phyloP scores from a whole-genome alignment of 2,329 filamentous ascomycete species.

The Aspergillus uvarum region DNA sequence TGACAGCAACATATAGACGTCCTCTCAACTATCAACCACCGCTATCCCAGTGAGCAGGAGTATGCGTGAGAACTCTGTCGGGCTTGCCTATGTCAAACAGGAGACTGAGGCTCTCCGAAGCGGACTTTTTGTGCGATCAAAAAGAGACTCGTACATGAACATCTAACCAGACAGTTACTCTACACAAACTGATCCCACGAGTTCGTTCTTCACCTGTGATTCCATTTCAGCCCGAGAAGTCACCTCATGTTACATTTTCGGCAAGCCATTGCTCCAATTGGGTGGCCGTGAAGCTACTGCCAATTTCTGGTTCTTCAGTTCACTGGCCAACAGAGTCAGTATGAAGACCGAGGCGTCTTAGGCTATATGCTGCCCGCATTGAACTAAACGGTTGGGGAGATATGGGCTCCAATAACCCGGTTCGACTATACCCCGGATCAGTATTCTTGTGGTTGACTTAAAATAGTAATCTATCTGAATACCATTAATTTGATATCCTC shows the following conservation, averaged over 20 bases:
- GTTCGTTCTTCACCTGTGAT: conserved; percentile 12
- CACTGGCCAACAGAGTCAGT: conserved; percentile 45
- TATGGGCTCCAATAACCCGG: conserved; percentile 77
- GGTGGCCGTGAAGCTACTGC: conserved; percentile 71
- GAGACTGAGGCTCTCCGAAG: neutral
- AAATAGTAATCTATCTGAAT: conserved; percentile 7
- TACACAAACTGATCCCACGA: conserved; percentile 22
- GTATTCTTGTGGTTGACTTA: conserved; percentile 4
- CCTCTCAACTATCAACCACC: conserved; percentile 82
- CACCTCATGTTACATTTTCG: conserved; percentile 57
- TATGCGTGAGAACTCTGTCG: neutral
- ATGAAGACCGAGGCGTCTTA: neutral
- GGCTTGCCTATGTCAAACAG: conserved; percentile 1
- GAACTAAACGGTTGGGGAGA: conserved; percentile 86
- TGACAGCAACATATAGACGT: conserved; percentile 55
- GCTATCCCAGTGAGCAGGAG: conserved; percentile 32
- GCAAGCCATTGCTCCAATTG: conserved; percentile 85
- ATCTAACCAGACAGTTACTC: conserved; percentile 11
- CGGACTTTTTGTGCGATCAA: neutral
- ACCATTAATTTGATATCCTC: conserved; percentile 77
- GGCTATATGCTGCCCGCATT: conserved; percentile 52
- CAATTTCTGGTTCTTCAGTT: conserved; percentile 74
- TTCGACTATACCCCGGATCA: conserved; percentile 47
- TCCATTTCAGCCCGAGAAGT: conserved; percentile 5
- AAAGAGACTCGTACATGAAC: neutral